phyloP scores from a whole-genome alignment of 169 alveolate genomes.

The Eimeria acervulina region DNA sequence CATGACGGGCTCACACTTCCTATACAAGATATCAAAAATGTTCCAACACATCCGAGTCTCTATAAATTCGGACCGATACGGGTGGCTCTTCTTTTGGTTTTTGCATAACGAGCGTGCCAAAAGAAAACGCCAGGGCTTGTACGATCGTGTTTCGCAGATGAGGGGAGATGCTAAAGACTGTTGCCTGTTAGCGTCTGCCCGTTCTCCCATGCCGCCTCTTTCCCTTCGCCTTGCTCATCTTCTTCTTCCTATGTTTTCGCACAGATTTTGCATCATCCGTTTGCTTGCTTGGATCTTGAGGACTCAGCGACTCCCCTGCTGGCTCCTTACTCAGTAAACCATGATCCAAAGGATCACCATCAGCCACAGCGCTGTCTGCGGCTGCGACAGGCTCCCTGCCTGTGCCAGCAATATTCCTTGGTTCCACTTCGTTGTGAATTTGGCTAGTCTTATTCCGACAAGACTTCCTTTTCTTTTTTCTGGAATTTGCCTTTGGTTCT shows the following conservation, averaged over 20 bases:
- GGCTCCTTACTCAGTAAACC: no score
- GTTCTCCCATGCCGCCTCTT: constrained; percentile 69
- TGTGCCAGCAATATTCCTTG: background rate
- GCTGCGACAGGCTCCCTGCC: background rate
- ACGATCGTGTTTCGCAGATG: background rate
- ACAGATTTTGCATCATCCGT: background rate
- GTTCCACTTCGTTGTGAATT: background rate
- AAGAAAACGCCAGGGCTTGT: background rate
- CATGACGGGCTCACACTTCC: background rate
- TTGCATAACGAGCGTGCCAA: background rate
- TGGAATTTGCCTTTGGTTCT: background rate
- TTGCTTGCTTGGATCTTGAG: background rate
- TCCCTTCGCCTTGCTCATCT: constrained; percentile 39
- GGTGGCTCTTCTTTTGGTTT: background rate
- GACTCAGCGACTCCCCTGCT: background rate
- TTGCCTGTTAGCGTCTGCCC: constrained; percentile 50
- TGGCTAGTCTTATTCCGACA: background rate
- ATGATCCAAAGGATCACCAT: background rate
- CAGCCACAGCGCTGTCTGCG: background rate
- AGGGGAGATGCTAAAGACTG: background rate
- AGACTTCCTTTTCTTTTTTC: background rate
- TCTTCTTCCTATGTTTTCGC: constrained; percentile 19
- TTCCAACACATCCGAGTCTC: background rate
- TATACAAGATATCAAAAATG: background rate
- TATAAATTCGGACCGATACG: background rate